Evolutionary conservation across 202 grass and related monocot genomes (phyloP), one percentile per base, ranked within the genome.

Genomic region (Digitaria exilis): DNA sequence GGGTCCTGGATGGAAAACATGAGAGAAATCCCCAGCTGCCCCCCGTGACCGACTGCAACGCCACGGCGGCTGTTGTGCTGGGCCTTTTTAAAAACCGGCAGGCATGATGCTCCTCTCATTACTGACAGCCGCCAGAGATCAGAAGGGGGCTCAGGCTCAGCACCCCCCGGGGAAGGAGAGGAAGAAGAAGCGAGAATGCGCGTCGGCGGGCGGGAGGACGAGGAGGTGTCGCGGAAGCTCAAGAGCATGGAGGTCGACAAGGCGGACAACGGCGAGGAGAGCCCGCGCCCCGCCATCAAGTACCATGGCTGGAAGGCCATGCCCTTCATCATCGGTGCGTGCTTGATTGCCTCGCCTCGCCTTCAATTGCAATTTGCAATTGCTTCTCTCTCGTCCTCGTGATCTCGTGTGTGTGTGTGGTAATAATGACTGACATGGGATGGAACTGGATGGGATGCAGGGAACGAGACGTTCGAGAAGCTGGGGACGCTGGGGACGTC

Each of bases 401-500:
- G 11, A 12, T 24, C 15, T 28, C 4, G 41, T n/a, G n/a, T 28
- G 7, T 35, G 14, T 10, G 22, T 13, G 46, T 31, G 58, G 10
- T 29, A 62, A 45, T 51, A 51, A 52, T 3, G 61, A 0, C 4
- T 29, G 24, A 3, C 1, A 22, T 7, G 43, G n/a, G n/a, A 0
- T 43, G 18, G 1, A 25, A 12, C 4, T 12, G n/a, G n/a, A n/a
- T n/a, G 1, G 1, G 7, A 2, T n/a, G 82, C 87, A 98, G 96
- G 96, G 37, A 96, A 99, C 50, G 96, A 99, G 84, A 96, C 96
- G 55, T 99, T 94, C 31, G 96, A 99, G 93, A 96, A 92, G 84
- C 59, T 99, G 19, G 96, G 93, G 19, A 94, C 96, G 39, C 66
- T 94, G 64, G 93, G 93, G 24, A 92, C 91, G 65, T 83, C 88